Evolutionary conservation across 2,329 filamentous ascomycete species (phyloP), one percentile per base, ranked within the genome.

Genomic region (Xylaria sp.): DNA sequence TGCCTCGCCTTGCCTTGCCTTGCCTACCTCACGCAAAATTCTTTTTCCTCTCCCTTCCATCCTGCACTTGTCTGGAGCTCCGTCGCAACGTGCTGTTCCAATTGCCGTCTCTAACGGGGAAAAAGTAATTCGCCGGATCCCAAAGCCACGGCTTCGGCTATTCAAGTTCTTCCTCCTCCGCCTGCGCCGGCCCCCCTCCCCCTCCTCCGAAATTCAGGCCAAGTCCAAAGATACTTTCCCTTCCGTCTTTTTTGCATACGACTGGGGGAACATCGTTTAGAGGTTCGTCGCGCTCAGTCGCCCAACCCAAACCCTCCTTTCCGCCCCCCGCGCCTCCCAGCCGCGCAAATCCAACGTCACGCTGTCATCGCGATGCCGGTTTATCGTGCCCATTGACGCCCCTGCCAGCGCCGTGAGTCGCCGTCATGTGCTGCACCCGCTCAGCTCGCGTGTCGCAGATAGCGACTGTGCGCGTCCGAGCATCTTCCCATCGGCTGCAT

Each of bases 11-110:
- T 41, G 38, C 38, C 17, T 19, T 19, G 21, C 38, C 40, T 21
- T 9, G 13, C 10, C 47, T 31, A 43, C 27, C 25, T 29, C 52
- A 52, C 68, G 66, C 67, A 71, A 71, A 72, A 71, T 71, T 70
- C 66, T 71, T 71, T 72, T 71, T 71, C 69, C 69, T 66, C 58
- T 58, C 58, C 66, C 54, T 62, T 55, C 43, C 49, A n/a, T 52
- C 52, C n/a, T 33, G 47, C 52, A 43, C 46, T 27, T 25, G 56
- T 35, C 43, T 33, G 47, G 52, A 48, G 56, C 60, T 43, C 59
- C 21, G 51, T 59, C 29, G 48, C 55, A 44, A 58, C 54, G 13
- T 29, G 9, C 1, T 44, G 58, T 48, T 52, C 33, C 35, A 60
- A 63, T 60, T 43, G 43, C 40, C 41, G 37, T 58, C 33, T 58